phyloP scores from a whole-genome alignment of 2,329 filamentous ascomycete genomes.

The Ophiostoma populinum region DNA sequence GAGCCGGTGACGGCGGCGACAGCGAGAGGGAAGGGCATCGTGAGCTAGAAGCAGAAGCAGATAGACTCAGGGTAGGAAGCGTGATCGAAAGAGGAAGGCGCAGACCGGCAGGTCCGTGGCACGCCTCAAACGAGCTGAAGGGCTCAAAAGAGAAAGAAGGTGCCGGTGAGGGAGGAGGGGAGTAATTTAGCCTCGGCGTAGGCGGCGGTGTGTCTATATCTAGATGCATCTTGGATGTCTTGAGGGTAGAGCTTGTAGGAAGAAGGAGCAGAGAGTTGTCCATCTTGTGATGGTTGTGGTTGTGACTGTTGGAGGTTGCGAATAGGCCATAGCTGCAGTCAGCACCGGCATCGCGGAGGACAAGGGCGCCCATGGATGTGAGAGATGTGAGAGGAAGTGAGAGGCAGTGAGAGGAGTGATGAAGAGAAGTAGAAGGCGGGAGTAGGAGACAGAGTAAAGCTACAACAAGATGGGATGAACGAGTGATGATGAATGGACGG shows the following conservation, averaged over 20 bases:
- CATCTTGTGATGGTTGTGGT: neutral
- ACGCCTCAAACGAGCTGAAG: too few relatives aligned
- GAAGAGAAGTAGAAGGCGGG: neutral
- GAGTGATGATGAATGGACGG: too few relatives aligned
- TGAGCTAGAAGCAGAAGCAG: neutral
- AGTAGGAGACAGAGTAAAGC: neutral
- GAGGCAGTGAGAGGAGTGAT: neutral
- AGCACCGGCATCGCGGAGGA: neutral
- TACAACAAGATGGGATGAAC: too few relatives aligned
- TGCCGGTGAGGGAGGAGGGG: neutral
- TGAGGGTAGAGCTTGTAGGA: neutral
- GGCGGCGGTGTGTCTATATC: neutral
- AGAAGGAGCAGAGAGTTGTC: neutral
- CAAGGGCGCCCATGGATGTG: neutral
- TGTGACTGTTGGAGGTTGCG: neutral
- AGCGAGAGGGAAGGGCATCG: neutral
- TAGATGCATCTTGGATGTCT: neutral
- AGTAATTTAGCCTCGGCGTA: neutral
- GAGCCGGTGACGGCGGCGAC: neutral
- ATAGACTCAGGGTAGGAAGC: neutral
- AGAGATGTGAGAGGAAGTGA: neutral
- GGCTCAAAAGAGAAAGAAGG: too few relatives aligned
- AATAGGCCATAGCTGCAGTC: neutral
- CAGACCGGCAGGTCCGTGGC: neutral
- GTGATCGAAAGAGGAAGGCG: neutral